Base-by-base conservation (phyloP, 176 grass and related monocot species). In the Urochloa ruziziensis region DNA sequence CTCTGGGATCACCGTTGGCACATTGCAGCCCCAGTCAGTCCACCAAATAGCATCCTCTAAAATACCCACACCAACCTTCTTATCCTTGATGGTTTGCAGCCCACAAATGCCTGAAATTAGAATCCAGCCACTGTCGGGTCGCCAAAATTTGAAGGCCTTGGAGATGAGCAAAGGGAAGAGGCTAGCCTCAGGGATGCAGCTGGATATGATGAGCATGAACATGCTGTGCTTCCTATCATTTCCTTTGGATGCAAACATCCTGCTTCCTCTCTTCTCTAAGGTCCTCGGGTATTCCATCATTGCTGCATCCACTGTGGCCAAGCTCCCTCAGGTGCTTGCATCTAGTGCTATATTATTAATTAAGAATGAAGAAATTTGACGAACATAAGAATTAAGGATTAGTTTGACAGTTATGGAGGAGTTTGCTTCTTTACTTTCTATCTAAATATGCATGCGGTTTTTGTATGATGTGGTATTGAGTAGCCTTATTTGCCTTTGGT, bases 241-340 rank as follows among this genome's bases (percentile, higher is more conserved):
- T 2, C 81, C 81, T 52, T 43, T 60, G 15, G 73, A 52, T 51
- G 67, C 25, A 57, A 78, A 80, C 42, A 84, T 90, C 35, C 67
- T 92, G 8, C 87, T 98, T 9, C 87, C 89, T 5, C 84, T 96
- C 40, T 76, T 98, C 70, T 94, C 91, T 35, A 96, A 78, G 78
- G 34, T 95, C 51, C 93, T 98, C 14, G 96, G 96, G 8, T 98
- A 96, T 84, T 80, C 73, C 49, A 68, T 98, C 42, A 76, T 96
- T 39, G 93, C 80, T 54, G 81, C 93, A 49, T 98, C 96, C 74
- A 92, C 83, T n/a, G 64, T 89, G 62, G 58, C 59, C 85, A 98
- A 98, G 82, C 75, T 98, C 63, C 96, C 96, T 57, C 93, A 96
- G 96, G 95, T 98, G 60, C 63, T 13, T 29, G 19, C 68, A 75